Conservation (phyloP, 78 protist species). For the Dictyostelium capitatum region DNA sequence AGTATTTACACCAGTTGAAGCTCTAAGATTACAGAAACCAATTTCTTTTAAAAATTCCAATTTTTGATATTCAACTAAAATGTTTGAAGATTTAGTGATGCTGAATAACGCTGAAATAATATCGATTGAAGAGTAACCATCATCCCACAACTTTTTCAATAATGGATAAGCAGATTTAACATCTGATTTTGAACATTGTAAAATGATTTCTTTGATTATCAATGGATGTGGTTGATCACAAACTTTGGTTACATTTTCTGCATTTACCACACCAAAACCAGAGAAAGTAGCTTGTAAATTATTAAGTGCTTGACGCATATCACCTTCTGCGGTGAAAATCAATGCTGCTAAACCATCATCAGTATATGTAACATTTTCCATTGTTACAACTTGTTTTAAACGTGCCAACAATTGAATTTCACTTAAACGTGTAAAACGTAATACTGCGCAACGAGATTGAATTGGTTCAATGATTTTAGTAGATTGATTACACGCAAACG, state of each 20-base stretch:
- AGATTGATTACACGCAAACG: constrained; percentile 95
- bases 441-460: constrained; percentile 98
- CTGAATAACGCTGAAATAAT: constrained; percentile 89
- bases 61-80: constrained; percentile 82
- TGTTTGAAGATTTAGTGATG: constrained; percentile 75
- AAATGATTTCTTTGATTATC: constrained; percentile 72
- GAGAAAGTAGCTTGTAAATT: constrained; percentile 95
- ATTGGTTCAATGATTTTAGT: constrained; percentile 97
- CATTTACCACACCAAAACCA: constrained; percentile 94
- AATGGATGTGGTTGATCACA: constrained; percentile 99
- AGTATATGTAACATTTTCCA: constrained; percentile 68
- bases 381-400: constrained; percentile 34
- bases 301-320: constrained; percentile 97
- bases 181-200: constrained; percentile 47
- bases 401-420: constrained; percentile 55
- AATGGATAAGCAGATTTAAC: constrained; percentile 43
- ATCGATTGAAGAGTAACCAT: constrained; percentile 95
- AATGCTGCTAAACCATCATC: constrained; percentile 95
- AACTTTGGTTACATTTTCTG: constrained; percentile 95
- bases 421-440: constrained; percentile 94
- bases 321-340: constrained; percentile 97
- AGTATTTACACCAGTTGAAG: constrained; percentile 93
- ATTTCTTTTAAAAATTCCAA: constrained; percentile 93
- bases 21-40: constrained; percentile 90
- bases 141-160: constrained; percentile 43